Evolutionary conservation across 2,329 filamentous ascomycete species (phyloP).

Genomic region (Diaporthe sp.): DNA sequence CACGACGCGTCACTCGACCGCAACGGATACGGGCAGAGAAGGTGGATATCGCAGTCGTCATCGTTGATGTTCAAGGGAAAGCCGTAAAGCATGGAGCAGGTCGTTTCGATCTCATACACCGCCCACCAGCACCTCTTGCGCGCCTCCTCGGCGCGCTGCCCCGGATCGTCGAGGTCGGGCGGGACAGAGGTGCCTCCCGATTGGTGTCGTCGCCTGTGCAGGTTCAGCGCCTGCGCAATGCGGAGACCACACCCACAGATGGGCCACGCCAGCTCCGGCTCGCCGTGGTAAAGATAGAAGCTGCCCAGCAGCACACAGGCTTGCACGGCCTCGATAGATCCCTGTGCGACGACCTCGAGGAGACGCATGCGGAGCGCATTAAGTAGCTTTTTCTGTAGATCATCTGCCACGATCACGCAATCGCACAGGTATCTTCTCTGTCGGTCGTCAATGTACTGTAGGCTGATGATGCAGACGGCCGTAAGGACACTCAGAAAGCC

Average conservation of each 20-base stretch:
- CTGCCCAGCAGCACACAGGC: not conserved
- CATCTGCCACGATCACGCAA: not conserved
- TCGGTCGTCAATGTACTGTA: not conserved
- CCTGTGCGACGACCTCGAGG: not conserved
- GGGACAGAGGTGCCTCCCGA: not conserved
- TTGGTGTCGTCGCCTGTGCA: not conserved
- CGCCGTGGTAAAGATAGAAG: constrained; percentile 7
- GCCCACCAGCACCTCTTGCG: constrained; percentile 10
- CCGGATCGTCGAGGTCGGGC: not conserved
- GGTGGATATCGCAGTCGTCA: constrained; percentile 5
- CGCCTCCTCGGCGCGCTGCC: constrained; percentile 5
- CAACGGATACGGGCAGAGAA: not conserved
- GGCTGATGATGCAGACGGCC: not conserved
- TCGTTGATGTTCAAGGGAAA: constrained; percentile 11
- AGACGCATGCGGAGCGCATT: not conserved
- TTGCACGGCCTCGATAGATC: not conserved
- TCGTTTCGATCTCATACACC: not conserved
- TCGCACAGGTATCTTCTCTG: fast-evolving
- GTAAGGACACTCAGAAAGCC: not conserved
- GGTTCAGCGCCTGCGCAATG: not conserved
- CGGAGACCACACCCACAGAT: not conserved
- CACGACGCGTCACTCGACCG: not conserved
- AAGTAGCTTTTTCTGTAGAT: not conserved
- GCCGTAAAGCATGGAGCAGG: not conserved
- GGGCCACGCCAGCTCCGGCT: constrained; percentile 7